Conservation (phyloP, 2,329 filamentous ascomycete species). For the Dothiorella sarmentorum region DNA sequence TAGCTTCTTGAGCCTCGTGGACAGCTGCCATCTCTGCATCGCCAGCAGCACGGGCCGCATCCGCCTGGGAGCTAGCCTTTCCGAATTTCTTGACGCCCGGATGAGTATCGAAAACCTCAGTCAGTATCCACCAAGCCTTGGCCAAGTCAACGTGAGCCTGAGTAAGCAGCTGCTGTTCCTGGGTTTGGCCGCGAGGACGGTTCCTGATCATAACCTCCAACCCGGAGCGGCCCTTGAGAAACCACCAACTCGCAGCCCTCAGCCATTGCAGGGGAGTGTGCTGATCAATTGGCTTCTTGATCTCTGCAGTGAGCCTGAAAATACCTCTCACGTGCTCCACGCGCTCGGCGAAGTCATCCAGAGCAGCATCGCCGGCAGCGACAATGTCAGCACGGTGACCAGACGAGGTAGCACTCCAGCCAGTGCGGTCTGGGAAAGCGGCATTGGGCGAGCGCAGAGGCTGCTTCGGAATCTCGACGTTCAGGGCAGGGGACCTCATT, state of each 20-base stretch:
- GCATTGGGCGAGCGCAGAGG: constrained; percentile 9
- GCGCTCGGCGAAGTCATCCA: constrained; percentile 66
- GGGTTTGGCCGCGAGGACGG: constrained; percentile 48
- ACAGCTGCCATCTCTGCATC: constrained; percentile 45
- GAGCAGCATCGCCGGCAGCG: constrained; percentile 43
- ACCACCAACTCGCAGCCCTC: constrained; percentile 82
- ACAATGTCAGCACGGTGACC: constrained; percentile 12
- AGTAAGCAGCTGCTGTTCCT: constrained; percentile 51
- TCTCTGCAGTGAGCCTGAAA: constrained; percentile 75
- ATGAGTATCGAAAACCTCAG: constrained; percentile 40
- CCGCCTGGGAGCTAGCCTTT: constrained; percentile 28
- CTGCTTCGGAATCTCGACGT: constrained; percentile 18
- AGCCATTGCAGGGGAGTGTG: constrained; percentile 66
- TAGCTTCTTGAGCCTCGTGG: constrained; percentile 50
- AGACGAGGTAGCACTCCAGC: constrained; percentile 14
- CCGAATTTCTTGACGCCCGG: constrained; percentile 30
- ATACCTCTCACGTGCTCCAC: constrained; percentile 72
- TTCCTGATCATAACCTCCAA: constrained; percentile 70
- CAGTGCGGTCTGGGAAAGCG: neutral
- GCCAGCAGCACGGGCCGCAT: constrained; percentile 43
- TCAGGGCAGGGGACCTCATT: constrained; percentile 16
- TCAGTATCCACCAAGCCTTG: constrained; percentile 77
- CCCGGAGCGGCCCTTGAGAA: constrained; percentile 72
- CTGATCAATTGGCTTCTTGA: constrained; percentile 61
- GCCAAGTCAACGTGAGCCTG: constrained; percentile 84